Percentiles rank a stretch among this genome's conserved stretches.
Conservation (phyloP, 768 basidiomycete species). For the Termitomyces sp. region DNA sequence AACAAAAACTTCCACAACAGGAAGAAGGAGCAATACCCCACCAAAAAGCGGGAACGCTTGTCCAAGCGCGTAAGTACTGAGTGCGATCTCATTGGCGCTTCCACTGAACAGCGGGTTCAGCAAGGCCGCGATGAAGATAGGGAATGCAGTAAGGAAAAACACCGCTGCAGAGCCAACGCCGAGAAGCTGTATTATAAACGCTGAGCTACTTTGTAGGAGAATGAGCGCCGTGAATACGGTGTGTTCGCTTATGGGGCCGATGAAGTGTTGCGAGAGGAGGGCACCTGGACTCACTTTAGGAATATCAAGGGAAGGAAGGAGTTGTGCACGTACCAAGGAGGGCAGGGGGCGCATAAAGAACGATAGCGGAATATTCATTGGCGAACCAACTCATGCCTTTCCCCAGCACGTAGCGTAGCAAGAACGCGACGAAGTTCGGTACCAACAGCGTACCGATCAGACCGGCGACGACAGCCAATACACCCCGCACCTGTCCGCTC, state of each 20-base stretch:
- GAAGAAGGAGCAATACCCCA: constrained; percentile 50
- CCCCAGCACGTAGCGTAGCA: constrained; percentile 57
- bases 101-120: constrained; percentile 37
- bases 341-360: constrained; percentile 72
- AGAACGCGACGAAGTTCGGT: constrained; percentile 65
- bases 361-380: constrained; percentile 55
- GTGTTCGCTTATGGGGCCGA: constrained; percentile 52
- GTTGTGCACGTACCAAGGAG: constrained; percentile 46
- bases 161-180: constrained; percentile 74
- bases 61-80: constrained; percentile 60
- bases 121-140: constrained; percentile 51
- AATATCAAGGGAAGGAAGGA: background rate
- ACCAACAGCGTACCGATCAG: constrained; percentile 51
- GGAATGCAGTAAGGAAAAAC: constrained; percentile 57
- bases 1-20: constrained; percentile 82
- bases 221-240: constrained; percentile 55
- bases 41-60: constrained; percentile 49
- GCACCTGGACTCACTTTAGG: constrained; percentile 36
- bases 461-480: constrained; percentile 43
- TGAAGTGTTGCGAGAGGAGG: constrained; percentile 53
- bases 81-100: constrained; percentile 34
- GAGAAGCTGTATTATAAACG: constrained; percentile 54
- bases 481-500: constrained; percentile 34
- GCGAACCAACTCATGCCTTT: constrained; percentile 86
- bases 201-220: constrained; percentile 51